phyloP scores from a whole-genome alignment of 116 monocot genomes.

The Iris pallida region DNA sequence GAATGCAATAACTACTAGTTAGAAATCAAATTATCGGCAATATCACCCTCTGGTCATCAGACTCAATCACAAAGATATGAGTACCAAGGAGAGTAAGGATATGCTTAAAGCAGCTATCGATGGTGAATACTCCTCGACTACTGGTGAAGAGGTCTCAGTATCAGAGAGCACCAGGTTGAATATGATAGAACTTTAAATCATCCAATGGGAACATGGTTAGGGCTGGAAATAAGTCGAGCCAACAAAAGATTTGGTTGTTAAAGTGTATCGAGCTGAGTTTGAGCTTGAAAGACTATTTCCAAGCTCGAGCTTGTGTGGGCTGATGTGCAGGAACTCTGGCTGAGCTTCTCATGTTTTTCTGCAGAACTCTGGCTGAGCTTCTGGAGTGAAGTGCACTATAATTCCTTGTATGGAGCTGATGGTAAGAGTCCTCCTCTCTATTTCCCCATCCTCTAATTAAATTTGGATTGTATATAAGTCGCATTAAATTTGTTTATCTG shows the following conservation, averaged over 20 bases:
- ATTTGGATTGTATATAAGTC: not conserved
- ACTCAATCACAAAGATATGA: too few relatives aligned
- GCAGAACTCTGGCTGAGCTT: conserved; percentile 81
- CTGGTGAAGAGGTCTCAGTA: too few relatives aligned
- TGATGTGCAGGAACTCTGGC: not conserved
- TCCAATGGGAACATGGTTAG: too few relatives aligned
- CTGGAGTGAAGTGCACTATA: conserved; percentile 93
- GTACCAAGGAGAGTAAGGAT: too few relatives aligned
- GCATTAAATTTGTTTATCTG: not conserved
- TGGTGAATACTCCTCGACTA: too few relatives aligned
- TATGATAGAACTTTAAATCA: too few relatives aligned
- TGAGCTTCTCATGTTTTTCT: not conserved
- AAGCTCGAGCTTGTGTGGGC: not conserved
- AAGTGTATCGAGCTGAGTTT: not conserved
- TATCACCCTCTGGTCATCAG: too few relatives aligned
- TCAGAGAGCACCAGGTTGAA: too few relatives aligned
- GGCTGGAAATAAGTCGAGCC: too few relatives aligned
- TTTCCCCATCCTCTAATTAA: not conserved
- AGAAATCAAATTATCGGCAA: too few relatives aligned
- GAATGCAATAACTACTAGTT: too few relatives aligned
- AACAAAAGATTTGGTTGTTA: not conserved
- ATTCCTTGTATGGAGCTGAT: conserved; percentile 64
- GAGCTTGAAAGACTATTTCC: not conserved
- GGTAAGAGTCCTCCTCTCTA: conserved; percentile 28
- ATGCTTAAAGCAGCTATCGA: too few relatives aligned